These are phyloP conservation scores for Lepidopterella palustris DNA, from an alignment of 495 filamentous ascomycete species.

Conservation along the genomic window DNA sequence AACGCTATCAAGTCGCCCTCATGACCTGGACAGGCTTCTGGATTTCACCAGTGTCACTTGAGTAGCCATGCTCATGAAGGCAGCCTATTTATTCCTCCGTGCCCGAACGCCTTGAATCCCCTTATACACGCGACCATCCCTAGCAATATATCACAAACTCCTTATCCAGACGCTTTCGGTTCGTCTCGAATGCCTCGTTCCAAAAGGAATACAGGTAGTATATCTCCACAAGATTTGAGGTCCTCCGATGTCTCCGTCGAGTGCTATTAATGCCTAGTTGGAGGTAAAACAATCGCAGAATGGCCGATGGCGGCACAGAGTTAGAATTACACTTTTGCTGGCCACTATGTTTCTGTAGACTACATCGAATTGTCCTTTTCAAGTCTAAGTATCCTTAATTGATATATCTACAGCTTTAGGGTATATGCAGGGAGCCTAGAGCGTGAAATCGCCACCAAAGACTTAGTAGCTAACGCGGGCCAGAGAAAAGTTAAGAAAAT, in stretches of 20 bases:
- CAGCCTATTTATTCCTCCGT: background rate
- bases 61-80: background rate
- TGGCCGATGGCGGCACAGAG: slow-evolving; percentile 47
- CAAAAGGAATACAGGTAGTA: background rate
- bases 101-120: slow-evolving; percentile 1
- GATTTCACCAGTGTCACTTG: background rate
- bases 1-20: background rate
- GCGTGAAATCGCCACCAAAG: too few species aligned
- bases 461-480: too few species aligned
- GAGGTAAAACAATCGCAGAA: slow-evolving; percentile 18
- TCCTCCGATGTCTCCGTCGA: slow-evolving; percentile 19
- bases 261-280: slow-evolving; percentile 20
- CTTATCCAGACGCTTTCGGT: background rate
- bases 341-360: slow-evolving; percentile 91
- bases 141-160: background rate
- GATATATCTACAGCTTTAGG: background rate
- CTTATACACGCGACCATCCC: background rate
- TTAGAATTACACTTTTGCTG: slow-evolving; percentile 74
- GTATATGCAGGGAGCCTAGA: background rate
- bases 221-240: background rate
- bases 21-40: background rate
- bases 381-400: slow-evolving; percentile 55
- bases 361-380: slow-evolving; percentile 82
- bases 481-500: too few species aligned
- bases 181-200: background rate